Base-by-base conservation (phyloP, 2,329 filamentous ascomycete species). In the Neopestalotiopsis sp. region DNA sequence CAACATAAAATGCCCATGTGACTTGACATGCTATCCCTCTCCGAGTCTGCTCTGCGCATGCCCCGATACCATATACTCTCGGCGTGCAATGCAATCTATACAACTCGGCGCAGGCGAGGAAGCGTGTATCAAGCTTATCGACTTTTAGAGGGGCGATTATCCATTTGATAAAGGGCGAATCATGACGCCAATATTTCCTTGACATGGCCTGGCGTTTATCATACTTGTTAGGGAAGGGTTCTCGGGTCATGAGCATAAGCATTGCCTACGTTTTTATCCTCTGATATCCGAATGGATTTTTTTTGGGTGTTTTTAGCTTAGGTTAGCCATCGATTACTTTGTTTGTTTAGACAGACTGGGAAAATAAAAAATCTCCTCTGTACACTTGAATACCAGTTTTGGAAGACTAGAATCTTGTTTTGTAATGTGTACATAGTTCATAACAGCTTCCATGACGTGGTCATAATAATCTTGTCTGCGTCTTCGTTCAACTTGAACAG, bases 131-230 rank as follows among this genome's bases (percentile, higher is more conserved):
- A 52, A 52, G 45, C 45, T 17, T 52, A 4, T 52, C 59, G 59
- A 32, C 30, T 30, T 62, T 38, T 32, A 34, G 40, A 62, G 20
- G 30, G 32, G 32, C 30, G 13, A n/a, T 14, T 13, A 10, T 62
- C 34, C 32, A 59, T 12, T 28, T 20, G 12, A n/a, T 3, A 20
- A 52, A 20, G 17, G n/a, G 45, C 34, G 20, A 52, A 52, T 52
- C 9, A n/a, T 20, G 45, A 52, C 17, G 45, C 14, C 45, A n/a
- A 52, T 52, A n/a, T 52, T 52, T 62, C 59, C 34, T 62, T 40
- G n/a, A 62, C 59, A 40, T 62, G 59, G 59, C 59, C 28, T 62
- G 59, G 59, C 30, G 59, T 62, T 28, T 62, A 38, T 34, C 32
- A 34, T 38, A 62, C 17, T 40, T 59, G 57, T 10, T 34, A 42